A percentile compares a stretch with the other conserved stretches of the same genome.
Conservation (phyloP, 2,329 filamentous ascomycete species). For the Periconia macrospinosa region DNA sequence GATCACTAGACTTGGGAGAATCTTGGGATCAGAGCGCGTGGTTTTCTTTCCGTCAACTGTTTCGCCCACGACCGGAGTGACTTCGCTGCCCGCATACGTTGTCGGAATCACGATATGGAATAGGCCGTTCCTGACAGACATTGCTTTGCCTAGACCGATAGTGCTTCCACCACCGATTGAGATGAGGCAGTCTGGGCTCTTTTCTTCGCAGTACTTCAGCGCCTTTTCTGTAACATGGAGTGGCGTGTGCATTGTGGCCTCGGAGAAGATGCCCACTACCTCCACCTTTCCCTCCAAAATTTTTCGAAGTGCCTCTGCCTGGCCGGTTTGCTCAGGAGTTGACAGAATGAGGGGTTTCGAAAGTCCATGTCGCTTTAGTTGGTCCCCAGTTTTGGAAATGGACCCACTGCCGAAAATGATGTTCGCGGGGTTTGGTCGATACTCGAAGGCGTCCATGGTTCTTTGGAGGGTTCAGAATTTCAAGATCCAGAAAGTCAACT, state of each 20-base stretch:
- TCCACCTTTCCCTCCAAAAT: conserved; percentile 49
- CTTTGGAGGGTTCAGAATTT: not conserved
- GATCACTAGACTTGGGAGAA: conserved; percentile 63
- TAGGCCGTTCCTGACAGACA: conserved; percentile 34
- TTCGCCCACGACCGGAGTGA: conserved; percentile 68
- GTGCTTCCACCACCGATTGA: conserved; percentile 64
- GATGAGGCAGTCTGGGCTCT: conserved; percentile 59
- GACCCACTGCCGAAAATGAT: conserved; percentile 62
- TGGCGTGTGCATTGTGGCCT: conserved; percentile 67
- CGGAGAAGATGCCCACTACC: conserved; percentile 54
- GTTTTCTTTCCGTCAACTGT: conserved; percentile 61
- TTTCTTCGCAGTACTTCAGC: conserved; percentile 42
- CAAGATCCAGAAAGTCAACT: not conserved
- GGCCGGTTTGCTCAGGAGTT: conserved; percentile 54
- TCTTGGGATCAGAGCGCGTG: conserved; percentile 60
- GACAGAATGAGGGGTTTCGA: conserved; percentile 59
- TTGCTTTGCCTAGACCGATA: conserved; percentile 54
- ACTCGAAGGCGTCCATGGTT: conserved; percentile 24
- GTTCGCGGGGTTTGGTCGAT: conserved; percentile 56
- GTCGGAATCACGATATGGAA: conserved; percentile 39
- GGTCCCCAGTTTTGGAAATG: conserved; percentile 51
- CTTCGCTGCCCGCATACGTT: conserved; percentile 52
- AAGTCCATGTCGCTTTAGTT: conserved; percentile 51
- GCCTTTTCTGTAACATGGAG: conserved; percentile 60
- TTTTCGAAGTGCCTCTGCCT: conserved; percentile 49